phyloP scores from a whole-genome alignment of 345 rosid species.

The Syzygium aqueum region DNA sequence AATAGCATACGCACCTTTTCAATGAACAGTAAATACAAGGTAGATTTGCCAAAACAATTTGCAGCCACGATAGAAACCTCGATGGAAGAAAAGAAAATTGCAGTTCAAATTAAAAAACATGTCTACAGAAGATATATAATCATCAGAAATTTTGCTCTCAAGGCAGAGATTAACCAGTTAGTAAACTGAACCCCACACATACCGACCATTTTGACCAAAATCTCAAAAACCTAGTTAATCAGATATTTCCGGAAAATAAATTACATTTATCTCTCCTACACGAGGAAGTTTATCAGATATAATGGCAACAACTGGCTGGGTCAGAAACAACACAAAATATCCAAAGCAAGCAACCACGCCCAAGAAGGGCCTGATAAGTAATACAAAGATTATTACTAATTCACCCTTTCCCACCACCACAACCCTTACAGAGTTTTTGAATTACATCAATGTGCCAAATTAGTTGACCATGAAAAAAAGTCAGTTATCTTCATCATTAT shows the following conservation, averaged over 20 bases:
- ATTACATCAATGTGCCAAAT: background rate
- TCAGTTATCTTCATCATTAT: background rate
- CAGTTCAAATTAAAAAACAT: background rate
- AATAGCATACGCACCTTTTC: background rate
- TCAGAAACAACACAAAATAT: background rate
- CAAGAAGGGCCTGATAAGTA: background rate
- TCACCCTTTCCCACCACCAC: background rate
- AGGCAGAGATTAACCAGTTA: background rate
- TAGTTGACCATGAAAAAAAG: background rate
- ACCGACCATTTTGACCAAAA: background rate
- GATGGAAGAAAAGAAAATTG: background rate
- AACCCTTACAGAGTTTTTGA: background rate
- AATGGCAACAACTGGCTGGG: background rate
- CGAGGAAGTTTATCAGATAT: background rate
- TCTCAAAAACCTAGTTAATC: background rate
- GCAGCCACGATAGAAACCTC: background rate
- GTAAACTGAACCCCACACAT: background rate
- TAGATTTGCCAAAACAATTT: background rate
- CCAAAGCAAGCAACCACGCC: background rate
- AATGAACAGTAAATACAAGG: background rate
- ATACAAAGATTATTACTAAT: background rate
- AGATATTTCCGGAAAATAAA: background rate
- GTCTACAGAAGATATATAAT: background rate
- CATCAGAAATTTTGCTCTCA: background rate
- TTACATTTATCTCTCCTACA: background rate